Conservation (phyloP, 2,329 filamentous ascomycete genomes). For the Trichophyton verrucosum region DNA sequence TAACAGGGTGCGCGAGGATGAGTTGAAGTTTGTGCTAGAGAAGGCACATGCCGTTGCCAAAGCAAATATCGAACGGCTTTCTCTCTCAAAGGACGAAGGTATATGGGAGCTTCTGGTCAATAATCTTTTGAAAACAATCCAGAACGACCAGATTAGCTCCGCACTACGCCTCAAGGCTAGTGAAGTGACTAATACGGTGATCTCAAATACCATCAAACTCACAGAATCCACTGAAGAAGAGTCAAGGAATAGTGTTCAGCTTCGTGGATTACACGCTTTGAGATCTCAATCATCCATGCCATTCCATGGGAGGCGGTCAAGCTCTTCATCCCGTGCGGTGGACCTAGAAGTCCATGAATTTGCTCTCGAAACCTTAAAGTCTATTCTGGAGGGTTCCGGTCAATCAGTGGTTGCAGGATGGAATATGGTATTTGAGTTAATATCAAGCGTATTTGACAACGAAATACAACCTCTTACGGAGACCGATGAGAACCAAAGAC, state of each 20-base stretch:
- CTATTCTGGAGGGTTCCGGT: conserved; percentile 74
- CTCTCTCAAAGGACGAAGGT: conserved; percentile 54
- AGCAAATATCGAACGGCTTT: conserved; percentile 63
- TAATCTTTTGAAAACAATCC: conserved; percentile 39
- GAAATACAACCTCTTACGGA: background rate
- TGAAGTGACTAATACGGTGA: conserved; percentile 44
- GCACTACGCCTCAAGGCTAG: conserved; percentile 41
- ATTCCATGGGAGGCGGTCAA: conserved; percentile 40
- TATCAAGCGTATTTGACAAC: conserved; percentile 60
- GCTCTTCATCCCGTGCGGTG: conserved; percentile 40
- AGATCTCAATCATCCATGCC: conserved; percentile 45
- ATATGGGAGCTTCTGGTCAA: conserved; percentile 62
- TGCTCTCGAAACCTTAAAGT: conserved; percentile 66
- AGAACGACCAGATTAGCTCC: conserved; percentile 27
- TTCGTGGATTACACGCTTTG: conserved; percentile 57
- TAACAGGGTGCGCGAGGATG: conserved; percentile 32
- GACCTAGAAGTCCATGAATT: conserved; percentile 72
- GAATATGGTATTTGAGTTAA: conserved; percentile 73
- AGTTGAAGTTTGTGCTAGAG: conserved; percentile 47
- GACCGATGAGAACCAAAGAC: conserved; percentile 12
- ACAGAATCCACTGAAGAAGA: conserved; percentile 29
- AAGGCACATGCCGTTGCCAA: conserved; percentile 61
- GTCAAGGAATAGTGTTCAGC: conserved; percentile 51
- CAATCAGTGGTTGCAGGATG: conserved; percentile 74
- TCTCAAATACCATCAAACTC: conserved; percentile 33